Base-by-base conservation (phyloP, 2,329 filamentous ascomycete genomes). In the Phialophora macrospora region DNA sequence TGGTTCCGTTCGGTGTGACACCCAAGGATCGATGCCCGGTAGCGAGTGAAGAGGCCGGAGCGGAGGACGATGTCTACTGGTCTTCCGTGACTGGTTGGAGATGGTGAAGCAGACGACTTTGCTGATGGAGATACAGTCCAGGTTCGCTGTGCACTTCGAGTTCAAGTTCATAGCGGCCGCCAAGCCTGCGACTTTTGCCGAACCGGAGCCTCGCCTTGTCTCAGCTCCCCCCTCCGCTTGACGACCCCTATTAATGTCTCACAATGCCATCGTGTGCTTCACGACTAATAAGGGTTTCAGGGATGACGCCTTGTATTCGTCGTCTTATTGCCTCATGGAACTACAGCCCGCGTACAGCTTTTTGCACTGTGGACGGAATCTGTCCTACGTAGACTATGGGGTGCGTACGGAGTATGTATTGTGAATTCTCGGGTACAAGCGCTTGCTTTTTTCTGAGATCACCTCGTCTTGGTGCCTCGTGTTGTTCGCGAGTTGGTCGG, bases 391-490 rank as follows among this genome's bases (percentile, higher is more conserved):
- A 6, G 38, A n/a, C 38, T 44, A 44, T 20, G 38, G 38, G n/a
- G 17, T n/a, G 38, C n/a, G 38, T 8, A 44, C 7, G 38, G 38
- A 44, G 38, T 8, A 44, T 17, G 38, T n/a, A 44, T 44, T 20
- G 17, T n/a, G 7, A 44, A n/a, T 3, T 44, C 38, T n/a, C 4
- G 1, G 17, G 38, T n/a, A 3, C 7, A n/a, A 44, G 38, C 38
- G 1, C 38, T n/a, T n/a, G 38, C 12, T 3, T 11, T 2, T n/a
- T 41, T 7, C 38, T n/a, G 38, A 44, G 14, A 14, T 34, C 8
- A 62, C 41, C 51, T 62, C 48, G 57, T 64, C 51, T 57, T 67
- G 32, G 61, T 54, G 32, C 49, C 46, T 26, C 60, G 48, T 34
- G 56, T 69, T 7, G 56, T 41, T 6, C 67, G 56, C 28, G 55